Conservation (phyloP, 2,329 filamentous ascomycete genomes). For the Fusarium sp. region DNA sequence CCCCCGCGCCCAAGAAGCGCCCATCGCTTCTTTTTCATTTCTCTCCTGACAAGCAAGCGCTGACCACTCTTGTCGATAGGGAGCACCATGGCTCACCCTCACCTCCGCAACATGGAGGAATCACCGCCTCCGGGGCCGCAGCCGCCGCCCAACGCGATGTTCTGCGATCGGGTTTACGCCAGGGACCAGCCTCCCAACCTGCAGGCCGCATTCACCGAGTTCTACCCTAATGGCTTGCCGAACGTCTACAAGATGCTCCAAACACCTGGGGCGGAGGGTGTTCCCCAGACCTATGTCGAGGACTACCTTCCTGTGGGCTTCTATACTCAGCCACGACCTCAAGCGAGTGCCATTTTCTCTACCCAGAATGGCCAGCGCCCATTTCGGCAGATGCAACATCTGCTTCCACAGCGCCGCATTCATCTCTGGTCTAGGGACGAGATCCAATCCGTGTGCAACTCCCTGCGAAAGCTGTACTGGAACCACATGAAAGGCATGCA, state of each 20-base stretch:
- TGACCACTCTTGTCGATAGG: slow-evolving; percentile 17
- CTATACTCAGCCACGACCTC: slow-evolving; percentile 47
- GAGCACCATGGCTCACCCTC: slow-evolving; percentile 30
- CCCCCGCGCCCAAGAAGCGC: not conserved
- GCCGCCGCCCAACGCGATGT: slow-evolving; percentile 23
- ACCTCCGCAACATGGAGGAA: slow-evolving; percentile 8
- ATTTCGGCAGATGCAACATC: slow-evolving; percentile 45
- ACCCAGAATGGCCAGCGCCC: slow-evolving; percentile 45
- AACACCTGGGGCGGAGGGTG: slow-evolving; percentile 36
- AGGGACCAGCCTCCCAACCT: slow-evolving; percentile 38
- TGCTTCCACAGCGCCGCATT: slow-evolving; percentile 42
- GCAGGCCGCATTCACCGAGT: slow-evolving; percentile 41
- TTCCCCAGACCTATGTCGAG: slow-evolving; percentile 47
- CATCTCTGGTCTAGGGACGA: slow-evolving; percentile 52
- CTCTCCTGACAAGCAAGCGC: not conserved
- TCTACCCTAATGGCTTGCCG: slow-evolving; percentile 51
- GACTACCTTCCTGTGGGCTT: slow-evolving; percentile 49
- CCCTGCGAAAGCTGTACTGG: slow-evolving; percentile 50
- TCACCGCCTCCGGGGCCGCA: slow-evolving; percentile 19
- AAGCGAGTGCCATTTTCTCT: slow-evolving; percentile 52
- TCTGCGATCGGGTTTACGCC: slow-evolving; percentile 37
- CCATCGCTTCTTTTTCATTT: not conserved
- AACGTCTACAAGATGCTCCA: slow-evolving; percentile 48
- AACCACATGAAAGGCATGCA: slow-evolving; percentile 48
- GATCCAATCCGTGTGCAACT: slow-evolving; percentile 52